Evolutionary conservation across 1,139 yeast species (phyloP), one percentile per base, ranked within the genome.

Genomic region (Meyerozyma carpophila): DNA sequence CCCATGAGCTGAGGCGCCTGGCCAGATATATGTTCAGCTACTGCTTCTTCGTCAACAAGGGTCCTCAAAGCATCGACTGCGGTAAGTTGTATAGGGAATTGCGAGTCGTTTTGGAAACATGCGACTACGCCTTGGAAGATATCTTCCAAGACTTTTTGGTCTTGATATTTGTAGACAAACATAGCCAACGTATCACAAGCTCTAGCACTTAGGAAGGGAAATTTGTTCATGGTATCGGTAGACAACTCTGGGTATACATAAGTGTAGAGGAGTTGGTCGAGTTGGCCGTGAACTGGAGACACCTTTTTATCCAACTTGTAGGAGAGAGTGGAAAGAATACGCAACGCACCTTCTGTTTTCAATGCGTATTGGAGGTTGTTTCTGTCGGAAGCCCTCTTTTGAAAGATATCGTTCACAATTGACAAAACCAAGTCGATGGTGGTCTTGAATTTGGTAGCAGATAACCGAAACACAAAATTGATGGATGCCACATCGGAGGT

Each of bases 401-500:
- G 66, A 53, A 83, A 80, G 5, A 79, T 63, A 13, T 77, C 79
- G 51, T 75, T 78, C 36, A 82, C 61, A 37, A 80, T 63, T 20
- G 66, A 60, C 46, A 82, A 63, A 11, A 82, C 52, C 21, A 66
- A 60, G 40, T 65, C 58, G 21, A 64, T 54, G 18, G 81, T 63
- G 42, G 71, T 68, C 36, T 72, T 70, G 51, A 79, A 76, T 55
- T 79, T 73, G 43, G 73, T 66, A 54, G 66, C 66, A 49, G 70
- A 63, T 54, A 66, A 72, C 57, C 70, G 65, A 58, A 77, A 79
- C 41, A 91, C 65, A 52, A 89, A 87, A 61, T 84, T 85, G 42
- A 85, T 78, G 2, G 96, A 84, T 0, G 96, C 96, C 37, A 81
- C 80, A 56, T 88, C 96, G 0, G 95, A 81, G 10, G 93, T 83